Base-by-base conservation (phyloP, 2,329 filamentous ascomycete genomes). In the Trichothecium roseum region DNA sequence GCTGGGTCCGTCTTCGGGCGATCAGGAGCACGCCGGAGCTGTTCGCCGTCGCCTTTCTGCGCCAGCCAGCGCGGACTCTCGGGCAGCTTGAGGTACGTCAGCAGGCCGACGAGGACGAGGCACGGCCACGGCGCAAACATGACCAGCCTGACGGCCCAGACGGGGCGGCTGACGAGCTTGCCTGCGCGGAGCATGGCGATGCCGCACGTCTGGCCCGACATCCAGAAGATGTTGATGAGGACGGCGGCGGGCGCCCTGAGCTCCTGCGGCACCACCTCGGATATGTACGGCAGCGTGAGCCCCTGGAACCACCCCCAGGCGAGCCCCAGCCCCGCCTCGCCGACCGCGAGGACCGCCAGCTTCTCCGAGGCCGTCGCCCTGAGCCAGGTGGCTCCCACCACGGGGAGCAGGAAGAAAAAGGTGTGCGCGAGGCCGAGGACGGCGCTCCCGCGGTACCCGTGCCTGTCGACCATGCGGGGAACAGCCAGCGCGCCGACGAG, bases 41-140 rank as follows among this genome's bases (percentile, higher is more conserved):
- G 45, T 3, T 51, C 45, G 15, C 47, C 37, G 16, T 48, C 47
- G 10, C 47, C 50, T 16, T 56, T 44, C 3, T 58, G 51, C 14
- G 60, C 51, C 4, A 57, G 49, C 48, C 51, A 61, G 51, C 56
- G 60, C 4, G 61, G 60, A 7, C 54, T 59, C 37, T 63, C 60
- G 1, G 60, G 60, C 5, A 55, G 55, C 18, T 59, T 48, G 15
- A 48, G 30, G 3, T 55, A 46, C 6, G 46, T 46, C 3, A 58
- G 22, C n/a, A 62, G 35, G 6, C 6, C 20, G 1, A 62, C 43
- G 1, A 55, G 53, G 1, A 54, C 40, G 2, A 57, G 51, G 49
- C 56, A 62, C 1, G 53, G 40, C 57, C 60, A 64, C 43, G 63
- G 59, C 5, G 62, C 31, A 2, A 49, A 52, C 35, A 59, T 63